Base-by-base conservation (phyloP, 129 eudicot genomes). In the Smallanthus sonchifolius region DNA sequence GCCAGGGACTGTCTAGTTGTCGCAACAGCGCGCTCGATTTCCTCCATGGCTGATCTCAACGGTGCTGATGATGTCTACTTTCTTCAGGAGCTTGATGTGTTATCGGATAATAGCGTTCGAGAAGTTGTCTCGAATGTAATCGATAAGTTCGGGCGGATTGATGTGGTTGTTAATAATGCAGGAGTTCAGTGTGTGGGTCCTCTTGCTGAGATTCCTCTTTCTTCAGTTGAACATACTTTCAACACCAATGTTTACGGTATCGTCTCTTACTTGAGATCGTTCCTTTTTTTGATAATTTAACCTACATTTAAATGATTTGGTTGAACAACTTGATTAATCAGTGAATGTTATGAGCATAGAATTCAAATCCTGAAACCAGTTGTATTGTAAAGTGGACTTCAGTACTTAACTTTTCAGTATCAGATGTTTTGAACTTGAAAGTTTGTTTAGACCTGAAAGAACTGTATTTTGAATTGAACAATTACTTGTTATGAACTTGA, bases 171-270 rank as follows among this genome's bases (percentile, higher is more conserved):
- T 13, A 94, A 94, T 42, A 94, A 94, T 65, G 98, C 98, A 63
- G 98, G 98, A 13, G 92, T 94, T 48, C 98, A 88, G 83, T 94
- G 98, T 74, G 66, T 94, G 36, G 97, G 97, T 7, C 98, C 98
- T 65, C 85, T 90, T 52, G 98, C 96, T 1, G 97, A 94, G 64
- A 39, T 94, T 42, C 98, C 98, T 67, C 51, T 94, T 4, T 67
- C 87, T 70, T 39, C 87, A 0, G 74, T 88, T 40, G 68, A 93
- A 28, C 83, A 80, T 3, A 83, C 98, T n/a, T 90, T 90, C 56
- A 78, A 93, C 69, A 93, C 98, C 8, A 93, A 93, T 82, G 90
- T 90, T 37, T 93, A 38, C 54, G 98, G 98, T 93, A 85, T 57
- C 17, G 60, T 77, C 30, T 42, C 20, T 3, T 47, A 6, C 32